phyloP scores from a whole-genome alignment of 768 basidiomycete genomes.

The Mycena latifolia region DNA sequence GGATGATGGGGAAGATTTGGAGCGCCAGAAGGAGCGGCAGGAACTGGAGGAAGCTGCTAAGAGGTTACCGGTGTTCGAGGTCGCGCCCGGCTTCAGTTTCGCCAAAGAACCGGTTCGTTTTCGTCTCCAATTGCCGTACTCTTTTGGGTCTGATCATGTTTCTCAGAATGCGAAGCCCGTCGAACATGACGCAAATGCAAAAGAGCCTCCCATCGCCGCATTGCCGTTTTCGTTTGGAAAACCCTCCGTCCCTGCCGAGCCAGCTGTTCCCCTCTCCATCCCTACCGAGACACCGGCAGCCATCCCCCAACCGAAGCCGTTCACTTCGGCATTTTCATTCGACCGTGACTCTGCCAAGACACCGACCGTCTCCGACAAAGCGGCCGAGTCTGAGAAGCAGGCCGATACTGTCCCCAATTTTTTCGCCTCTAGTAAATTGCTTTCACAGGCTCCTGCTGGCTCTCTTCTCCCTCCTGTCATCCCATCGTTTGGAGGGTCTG shows the following conservation, averaged over 20 bases:
- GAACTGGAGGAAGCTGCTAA: conserved; percentile 68
- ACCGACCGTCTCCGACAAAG: background rate
- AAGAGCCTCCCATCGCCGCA: conserved; percentile 74
- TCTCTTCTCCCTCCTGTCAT: conserved; percentile 25
- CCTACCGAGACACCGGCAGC: conserved; percentile 35
- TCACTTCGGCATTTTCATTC: conserved; percentile 10
- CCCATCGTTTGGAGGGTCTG: conserved; percentile 39
- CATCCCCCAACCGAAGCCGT: conserved; percentile 20
- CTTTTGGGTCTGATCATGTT: conserved; percentile 18
- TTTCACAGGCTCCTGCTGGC: conserved; percentile 51
- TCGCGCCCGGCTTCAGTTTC: conserved; percentile 76
- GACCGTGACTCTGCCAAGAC: conserved; percentile 1
- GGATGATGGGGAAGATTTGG: conserved; percentile 56
- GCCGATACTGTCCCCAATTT: conserved; percentile 66
- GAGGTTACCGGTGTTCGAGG: conserved; percentile 67
- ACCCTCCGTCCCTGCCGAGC: conserved; percentile 37
- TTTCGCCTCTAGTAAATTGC: conserved; percentile 65
- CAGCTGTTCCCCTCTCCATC: conserved; percentile 13
- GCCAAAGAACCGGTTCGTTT: conserved; percentile 66
- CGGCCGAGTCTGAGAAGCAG: conserved; percentile 9
- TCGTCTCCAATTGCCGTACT: background rate
- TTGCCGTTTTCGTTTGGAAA: conserved; percentile 76
- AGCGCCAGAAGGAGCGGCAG: conserved; percentile 57
- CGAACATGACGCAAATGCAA: conserved; percentile 58
- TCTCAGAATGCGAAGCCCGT: conserved; percentile 45